Base-by-base conservation (phyloP, 139 green algal genomes). In the Coelastrella sp. region DNA sequence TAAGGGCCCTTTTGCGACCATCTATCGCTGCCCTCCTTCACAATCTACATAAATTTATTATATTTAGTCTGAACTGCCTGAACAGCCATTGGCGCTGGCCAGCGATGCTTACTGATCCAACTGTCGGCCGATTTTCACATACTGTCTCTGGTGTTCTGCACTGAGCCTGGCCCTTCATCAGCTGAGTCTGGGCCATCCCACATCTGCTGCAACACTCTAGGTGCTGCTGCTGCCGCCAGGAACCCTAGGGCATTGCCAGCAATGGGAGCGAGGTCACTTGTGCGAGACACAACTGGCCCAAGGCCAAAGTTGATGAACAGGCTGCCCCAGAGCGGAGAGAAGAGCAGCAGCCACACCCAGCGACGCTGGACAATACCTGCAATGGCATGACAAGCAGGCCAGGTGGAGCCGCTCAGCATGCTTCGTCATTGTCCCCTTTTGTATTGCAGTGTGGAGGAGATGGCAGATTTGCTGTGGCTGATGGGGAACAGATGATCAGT, bases 271-370 rank as follows among this genome's bases (percentile, higher is more conserved):
- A 82, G 89, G 80, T 97, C 95, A 63, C 82, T 82, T 0, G 96
- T 98, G 49, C 96, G 92, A 14, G 59, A 91, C 4, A 98, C 63
- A 0, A 98, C 82, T 12, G 96, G 96, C 0, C 96, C 96, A 57
- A 98, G 84, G 6, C 96, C 96, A 93, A 98, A 98, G 90, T 93
- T 96, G 68, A 98, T 88, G 60, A 96, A 97, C 1, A 97, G 85
- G 25, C 82, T 92, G 68, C 78, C 93, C 94, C 95, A 97, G 19
- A 97, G 87, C 7, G 96, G 96, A 10, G 93, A 93, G 87, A 97
- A 98, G 9, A 98, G 68, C 57, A 96, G 66, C 63, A 92, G 85
- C 94, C 94, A 97, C 7, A 96, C 79, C 94, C 93, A 97, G 6
- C 82, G 85, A 8, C 92, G 90, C 76, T 91, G 84, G 19, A 98